These are phyloP conservation scores for Neotropicomus parvogracilis DNA, from an alignment of 1,284 basidiomycete species.

Conservation along the genomic window DNA sequence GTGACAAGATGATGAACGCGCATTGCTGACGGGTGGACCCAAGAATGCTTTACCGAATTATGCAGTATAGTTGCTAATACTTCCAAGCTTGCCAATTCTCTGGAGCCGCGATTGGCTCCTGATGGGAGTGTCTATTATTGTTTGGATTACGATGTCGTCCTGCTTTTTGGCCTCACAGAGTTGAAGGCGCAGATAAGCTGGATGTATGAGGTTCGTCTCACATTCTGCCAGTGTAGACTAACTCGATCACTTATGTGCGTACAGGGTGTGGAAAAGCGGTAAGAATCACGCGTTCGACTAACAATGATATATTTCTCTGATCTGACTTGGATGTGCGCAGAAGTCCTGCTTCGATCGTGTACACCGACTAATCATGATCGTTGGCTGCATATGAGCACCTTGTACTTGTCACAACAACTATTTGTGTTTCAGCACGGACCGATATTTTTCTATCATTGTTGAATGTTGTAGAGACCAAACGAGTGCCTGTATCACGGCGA, in stretches of 20 bases:
- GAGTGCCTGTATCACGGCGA: not conserved
- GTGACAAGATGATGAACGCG: not conserved
- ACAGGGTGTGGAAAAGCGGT: conserved; percentile 30
- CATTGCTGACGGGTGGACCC: not conserved
- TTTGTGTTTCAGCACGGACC: not conserved
- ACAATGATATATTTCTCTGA: conserved; percentile 1
- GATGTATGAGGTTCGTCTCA: conserved; percentile 11
- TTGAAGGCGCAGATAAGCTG: conserved; percentile 22
- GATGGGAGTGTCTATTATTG: conserved; percentile 7
- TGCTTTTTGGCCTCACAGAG: conserved; percentile 22
- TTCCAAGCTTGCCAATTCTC: conserved; percentile 1
- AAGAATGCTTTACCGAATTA: conserved; percentile 11
- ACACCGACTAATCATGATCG: conserved; percentile 22
- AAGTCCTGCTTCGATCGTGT: conserved; percentile 38
- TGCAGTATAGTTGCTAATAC: conserved; percentile 13
- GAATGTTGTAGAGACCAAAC: not conserved
- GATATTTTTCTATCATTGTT: not conserved
- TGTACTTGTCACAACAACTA: not conserved
- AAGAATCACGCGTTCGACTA: conserved; percentile 6
- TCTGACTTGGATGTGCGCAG: conserved; percentile 17
- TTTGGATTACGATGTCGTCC: conserved; percentile 1
- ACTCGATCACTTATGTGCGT: not conserved
- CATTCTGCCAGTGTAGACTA: not conserved
- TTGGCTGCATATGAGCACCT: not conserved
- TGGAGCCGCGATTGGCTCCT: not conserved